Base-by-base conservation (phyloP, 1,284 basidiomycete species). In the Waitea zeae region DNA sequence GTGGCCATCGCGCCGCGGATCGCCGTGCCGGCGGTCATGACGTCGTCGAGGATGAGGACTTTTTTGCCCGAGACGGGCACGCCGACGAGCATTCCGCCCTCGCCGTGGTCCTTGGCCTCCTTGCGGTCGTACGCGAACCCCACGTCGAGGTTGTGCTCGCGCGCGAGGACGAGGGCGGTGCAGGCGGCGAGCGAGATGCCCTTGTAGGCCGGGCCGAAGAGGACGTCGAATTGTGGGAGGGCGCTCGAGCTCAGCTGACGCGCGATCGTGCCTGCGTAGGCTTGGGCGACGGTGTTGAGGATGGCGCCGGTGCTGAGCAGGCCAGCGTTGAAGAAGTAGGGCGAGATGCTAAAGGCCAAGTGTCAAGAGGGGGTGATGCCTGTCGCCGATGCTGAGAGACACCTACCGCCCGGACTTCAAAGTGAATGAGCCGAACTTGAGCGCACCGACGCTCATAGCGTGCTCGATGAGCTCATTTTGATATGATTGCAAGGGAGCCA, bases 141-240 rank as follows among this genome's bases (percentile, higher is more conserved):
- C 19, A 90, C 72, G 31, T 76, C 61, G 33, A 76, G 62, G 3
- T 61, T 58, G 48, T 87, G 67, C 38, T 70, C 61, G 22, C 72
- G 64, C 41, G 76, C 66, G 22, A 98, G 64, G 20, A 80, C 67
- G 17, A 95, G 67, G 2, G 84, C 67, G 1, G 92, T 90, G 31
- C 83, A 74, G 0, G 93, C 83, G 0, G 89, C 92, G 33, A 99
- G 74, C 0, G 93, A 76, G 49, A 98, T 98, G 28, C 90, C 93
- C 59, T 98, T 98, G 65, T 98, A 98, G 3, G 95, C 93, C 0
- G 93, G 95, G 0, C 93, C 95, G 49, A 97, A 96, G 19, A 97
- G 67, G 30, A 97, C 71, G 47, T 95, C 89, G 46, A 96, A 95
- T 36, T 64, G 46, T 2, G 77, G 76, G 12, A 82, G 53, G 1